Conservation (phyloP, 768 basidiomycete genomes). For the Auricularia cornea region DNA sequence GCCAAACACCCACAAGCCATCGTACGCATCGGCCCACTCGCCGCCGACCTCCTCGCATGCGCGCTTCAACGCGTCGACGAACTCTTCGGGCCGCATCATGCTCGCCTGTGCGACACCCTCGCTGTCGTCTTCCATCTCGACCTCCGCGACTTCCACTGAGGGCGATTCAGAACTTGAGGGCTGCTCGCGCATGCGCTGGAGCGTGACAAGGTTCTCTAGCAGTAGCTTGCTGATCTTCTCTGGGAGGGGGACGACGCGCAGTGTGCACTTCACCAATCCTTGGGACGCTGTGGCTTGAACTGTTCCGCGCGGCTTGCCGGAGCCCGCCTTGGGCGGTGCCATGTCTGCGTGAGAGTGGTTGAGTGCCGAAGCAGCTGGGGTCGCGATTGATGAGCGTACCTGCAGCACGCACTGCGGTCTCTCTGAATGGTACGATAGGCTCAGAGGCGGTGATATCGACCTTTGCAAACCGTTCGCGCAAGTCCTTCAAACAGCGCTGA, state of each 20-base stretch:
- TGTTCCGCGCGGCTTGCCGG: constrained; percentile 66
- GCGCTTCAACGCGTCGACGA: constrained; percentile 64
- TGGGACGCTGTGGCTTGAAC: constrained; percentile 57
- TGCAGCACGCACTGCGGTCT: constrained; percentile 75
- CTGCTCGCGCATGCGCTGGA: constrained; percentile 34
- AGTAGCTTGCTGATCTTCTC: constrained; percentile 65
- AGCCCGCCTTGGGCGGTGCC: constrained; percentile 65
- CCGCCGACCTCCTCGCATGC: constrained; percentile 57
- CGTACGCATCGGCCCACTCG: constrained; percentile 70
- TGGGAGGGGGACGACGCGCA: constrained; percentile 80
- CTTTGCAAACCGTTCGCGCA: constrained; percentile 90
- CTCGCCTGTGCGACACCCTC: constrained; percentile 54
- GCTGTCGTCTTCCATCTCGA: constrained; percentile 42
- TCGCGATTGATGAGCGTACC: no score
- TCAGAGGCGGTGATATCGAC: constrained; percentile 90
- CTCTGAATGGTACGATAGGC: constrained; percentile 95
- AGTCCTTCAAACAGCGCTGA: constrained; percentile 90
- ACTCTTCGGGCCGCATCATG: constrained; percentile 57
- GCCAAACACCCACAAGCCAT: constrained; percentile 85
- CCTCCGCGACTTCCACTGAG: constrained; percentile 18
- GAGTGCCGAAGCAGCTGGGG: neutral
- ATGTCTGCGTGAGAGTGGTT: constrained; percentile 50
- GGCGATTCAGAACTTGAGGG: constrained; percentile 43
- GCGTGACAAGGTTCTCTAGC: constrained; percentile 53
- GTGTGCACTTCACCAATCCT: constrained; percentile 67